Evolutionary conservation across 1,284 basidiomycete genomes (phyloP), one percentile per base, ranked within the genome.

Genomic region (Ustilago curta): DNA sequence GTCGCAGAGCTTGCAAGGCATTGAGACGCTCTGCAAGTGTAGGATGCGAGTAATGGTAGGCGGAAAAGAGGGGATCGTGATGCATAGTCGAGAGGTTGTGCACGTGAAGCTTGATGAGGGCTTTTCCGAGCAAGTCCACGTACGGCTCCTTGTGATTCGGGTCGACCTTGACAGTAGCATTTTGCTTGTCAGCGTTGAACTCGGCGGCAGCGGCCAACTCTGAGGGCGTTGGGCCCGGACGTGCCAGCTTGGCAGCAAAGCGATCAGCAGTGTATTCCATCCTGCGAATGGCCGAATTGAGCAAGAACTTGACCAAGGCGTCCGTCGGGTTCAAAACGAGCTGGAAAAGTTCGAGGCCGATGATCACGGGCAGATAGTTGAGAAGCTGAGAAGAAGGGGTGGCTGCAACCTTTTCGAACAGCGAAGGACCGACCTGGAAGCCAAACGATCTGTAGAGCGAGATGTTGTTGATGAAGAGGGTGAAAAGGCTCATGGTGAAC

Each of bases 401-500:
- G 9, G 63, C 70, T 1, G 64, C 32, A 6, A 45, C 66, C 52
- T 77, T 77, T 42, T 71, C 64, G 21, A 71, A n/a, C 0, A 70
- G 60, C 7, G 65, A 74, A 6, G 68, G 66, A 0, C 63, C 74
- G 29, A 77, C 60, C 12, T 72, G 58, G 87, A 97, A 97, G 82
- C 92, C 93, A 85, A 98, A 98, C 0, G 94, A 90, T 25, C 89
- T 87, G 59, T 96, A 90, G 66, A 98, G 88, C 45, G 92, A 80
- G 29, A 64, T 62, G 35, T 96, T 93, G 76, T 91, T 90, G 76
- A 97, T 89, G 89, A 97, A 97, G 2, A 95, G 91, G 8, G 93
- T 92, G 89, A 97, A 97, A 71, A 93, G 87, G 7, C 91, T 90
- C 64, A 98, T 90, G 77, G 94, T 93, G 72, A 91, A 88, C 85